Percentiles rank a stretch among this genome's conserved stretches.
Evolutionary conservation across 2,329 filamentous ascomycete species (phyloP).

Genomic region (Fusarium newnesense): DNA sequence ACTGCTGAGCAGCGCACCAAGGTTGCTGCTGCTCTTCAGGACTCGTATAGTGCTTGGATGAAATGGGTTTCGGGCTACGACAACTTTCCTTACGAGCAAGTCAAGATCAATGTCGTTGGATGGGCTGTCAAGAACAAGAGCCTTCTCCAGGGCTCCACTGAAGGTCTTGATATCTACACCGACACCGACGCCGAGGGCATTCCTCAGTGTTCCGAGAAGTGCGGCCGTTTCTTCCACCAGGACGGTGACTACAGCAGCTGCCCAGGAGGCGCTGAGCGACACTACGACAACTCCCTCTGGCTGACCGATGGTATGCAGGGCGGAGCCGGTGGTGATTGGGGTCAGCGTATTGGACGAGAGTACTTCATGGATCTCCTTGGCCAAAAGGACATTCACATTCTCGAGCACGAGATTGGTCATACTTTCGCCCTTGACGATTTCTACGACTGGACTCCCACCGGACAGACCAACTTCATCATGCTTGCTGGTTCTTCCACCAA

Average conservation of each 20-base stretch:
- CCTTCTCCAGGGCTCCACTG: conserved; percentile 52
- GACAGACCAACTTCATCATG: conserved; percentile 57
- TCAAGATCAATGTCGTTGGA: conserved; percentile 55
- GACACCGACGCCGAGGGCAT: conserved; percentile 52
- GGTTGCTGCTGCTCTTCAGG: conserved; percentile 49
- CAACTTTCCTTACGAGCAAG: conserved; percentile 53
- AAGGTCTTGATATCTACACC: conserved; percentile 55
- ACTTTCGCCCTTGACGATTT: conserved; percentile 57
- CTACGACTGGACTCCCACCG: conserved; percentile 56
- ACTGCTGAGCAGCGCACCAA: conserved; percentile 52
- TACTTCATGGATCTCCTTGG: conserved; percentile 54
- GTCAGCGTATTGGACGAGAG: conserved; percentile 56
- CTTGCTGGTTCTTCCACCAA: conserved; percentile 53
- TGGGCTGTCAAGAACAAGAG: conserved; percentile 54
- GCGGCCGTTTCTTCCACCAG: conserved; percentile 58
- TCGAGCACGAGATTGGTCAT: conserved; percentile 59
- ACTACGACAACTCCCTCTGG: conserved; percentile 60
- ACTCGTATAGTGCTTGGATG: conserved; percentile 54
- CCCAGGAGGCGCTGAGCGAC: conserved; percentile 46
- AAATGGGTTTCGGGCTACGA: conserved; percentile 56
- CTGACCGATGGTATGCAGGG: conserved; percentile 57
- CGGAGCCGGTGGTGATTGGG: conserved; percentile 59
- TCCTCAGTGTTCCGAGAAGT: conserved; percentile 53
- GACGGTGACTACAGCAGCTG: conserved; percentile 54
- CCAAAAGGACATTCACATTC: conserved; percentile 54